These are phyloP conservation scores for Cryphonectria naterciae DNA, from an alignment of 2,329 filamentous ascomycete genomes.

Conservation along the genomic window DNA sequence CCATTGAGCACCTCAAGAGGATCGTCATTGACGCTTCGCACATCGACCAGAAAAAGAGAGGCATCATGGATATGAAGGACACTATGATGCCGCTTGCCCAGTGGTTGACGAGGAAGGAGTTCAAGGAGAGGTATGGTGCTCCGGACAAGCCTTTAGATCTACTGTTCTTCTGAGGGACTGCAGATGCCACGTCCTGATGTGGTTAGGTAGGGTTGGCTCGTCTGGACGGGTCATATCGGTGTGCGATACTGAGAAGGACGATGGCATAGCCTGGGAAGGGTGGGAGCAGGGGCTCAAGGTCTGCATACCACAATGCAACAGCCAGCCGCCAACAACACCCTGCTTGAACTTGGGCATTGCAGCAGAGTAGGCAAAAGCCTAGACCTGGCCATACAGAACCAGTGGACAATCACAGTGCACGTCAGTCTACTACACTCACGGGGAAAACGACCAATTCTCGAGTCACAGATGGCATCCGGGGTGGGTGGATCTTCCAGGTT, in stretches of 20 bases:
- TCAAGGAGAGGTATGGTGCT: conserved; percentile 71
- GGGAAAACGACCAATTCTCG: background rate
- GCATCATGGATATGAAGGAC: conserved; percentile 94
- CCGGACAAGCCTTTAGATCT: conserved; percentile 62
- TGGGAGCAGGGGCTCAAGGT: background rate
- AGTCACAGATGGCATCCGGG: background rate
- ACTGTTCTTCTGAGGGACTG: conserved; percentile 62
- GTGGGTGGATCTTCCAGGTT: background rate
- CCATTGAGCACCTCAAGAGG: conserved; percentile 27
- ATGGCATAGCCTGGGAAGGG: background rate
- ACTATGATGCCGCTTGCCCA: conserved; percentile 79
- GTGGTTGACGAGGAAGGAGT: conserved; percentile 71
- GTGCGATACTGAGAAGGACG: background rate
- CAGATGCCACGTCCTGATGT: conserved; percentile 8
- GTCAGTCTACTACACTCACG: background rate
- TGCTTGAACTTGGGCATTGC: background rate
- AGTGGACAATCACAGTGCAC: background rate
- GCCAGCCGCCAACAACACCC: background rate
- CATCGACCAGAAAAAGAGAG: conserved; percentile 92
- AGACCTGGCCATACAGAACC: background rate
- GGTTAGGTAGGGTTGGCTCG: background rate
- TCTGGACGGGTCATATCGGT: background rate
- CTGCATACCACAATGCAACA: background rate
- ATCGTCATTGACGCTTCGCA: conserved; percentile 73
- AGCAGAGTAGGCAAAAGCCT: background rate